Percentiles rank a stretch among this genome's conserved stretches.
These are phyloP conservation scores for Cucurbita moschata DNA, from an alignment of 306 rosid genomes.

Conservation along the genomic window DNA sequence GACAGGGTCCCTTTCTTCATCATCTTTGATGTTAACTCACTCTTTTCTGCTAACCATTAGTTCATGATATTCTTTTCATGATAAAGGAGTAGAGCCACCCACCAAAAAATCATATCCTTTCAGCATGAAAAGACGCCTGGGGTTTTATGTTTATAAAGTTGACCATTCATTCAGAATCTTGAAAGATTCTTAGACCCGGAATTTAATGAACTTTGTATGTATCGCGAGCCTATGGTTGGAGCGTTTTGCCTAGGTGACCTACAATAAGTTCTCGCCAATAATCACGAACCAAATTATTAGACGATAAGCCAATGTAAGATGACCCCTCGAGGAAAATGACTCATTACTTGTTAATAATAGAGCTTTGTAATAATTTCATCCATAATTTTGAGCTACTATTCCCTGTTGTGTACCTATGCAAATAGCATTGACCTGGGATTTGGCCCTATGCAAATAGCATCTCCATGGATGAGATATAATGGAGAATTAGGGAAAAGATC, in stretches of 20 bases:
- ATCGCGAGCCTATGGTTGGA: not conserved
- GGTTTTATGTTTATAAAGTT: not conserved
- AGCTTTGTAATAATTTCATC: too few relatives aligned
- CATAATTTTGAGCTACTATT: too few relatives aligned
- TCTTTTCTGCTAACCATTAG: conserved; percentile 50
- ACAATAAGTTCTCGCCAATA: not conserved
- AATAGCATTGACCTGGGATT: too few relatives aligned
- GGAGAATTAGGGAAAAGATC: not conserved
- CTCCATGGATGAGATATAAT: not conserved
- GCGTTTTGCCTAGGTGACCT: not conserved
- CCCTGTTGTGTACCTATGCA: too few relatives aligned
- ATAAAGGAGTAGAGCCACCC: not conserved
- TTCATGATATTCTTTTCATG: conserved; percentile 3
- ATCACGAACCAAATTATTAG: not conserved
- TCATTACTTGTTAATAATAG: too few relatives aligned
- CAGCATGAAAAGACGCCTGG: not conserved
- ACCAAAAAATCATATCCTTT: not conserved
- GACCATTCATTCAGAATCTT: not conserved
- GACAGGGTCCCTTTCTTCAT: conserved; percentile 49
- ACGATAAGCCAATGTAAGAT: too few relatives aligned
- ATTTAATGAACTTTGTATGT: not conserved
- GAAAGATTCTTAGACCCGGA: not conserved
- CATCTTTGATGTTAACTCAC: conserved; percentile 24
- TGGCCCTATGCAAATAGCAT: not conserved
- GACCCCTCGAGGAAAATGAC: too few relatives aligned